phyloP scores from a whole-genome alignment of 768 basidiomycete species.

The Goffeauzyma gilvescens region DNA sequence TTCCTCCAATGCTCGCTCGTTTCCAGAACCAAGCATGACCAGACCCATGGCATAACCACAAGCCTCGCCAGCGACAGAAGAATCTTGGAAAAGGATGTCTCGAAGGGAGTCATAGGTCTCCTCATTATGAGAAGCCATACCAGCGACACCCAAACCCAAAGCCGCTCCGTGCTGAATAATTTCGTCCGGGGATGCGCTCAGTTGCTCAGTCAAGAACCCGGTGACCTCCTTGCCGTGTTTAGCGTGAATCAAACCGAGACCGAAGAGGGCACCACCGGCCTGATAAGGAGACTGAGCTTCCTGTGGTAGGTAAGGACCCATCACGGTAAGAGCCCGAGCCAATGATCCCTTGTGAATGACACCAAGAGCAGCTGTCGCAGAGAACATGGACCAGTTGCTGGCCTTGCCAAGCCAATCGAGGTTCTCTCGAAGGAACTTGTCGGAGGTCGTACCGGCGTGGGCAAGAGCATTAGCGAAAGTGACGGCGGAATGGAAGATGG shows the following conservation, averaged over 20 bases:
- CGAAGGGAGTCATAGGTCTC: slow-evolving; percentile 72
- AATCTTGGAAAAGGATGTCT: slow-evolving; percentile 73
- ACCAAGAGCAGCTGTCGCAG: slow-evolving; percentile 86
- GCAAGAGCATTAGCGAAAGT: slow-evolving; percentile 95
- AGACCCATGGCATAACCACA: slow-evolving; percentile 95
- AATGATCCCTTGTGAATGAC: slow-evolving; percentile 96
- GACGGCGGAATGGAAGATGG: slow-evolving; percentile 91
- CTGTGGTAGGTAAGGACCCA: slow-evolving; percentile 81
- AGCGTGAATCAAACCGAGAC: slow-evolving; percentile 82
- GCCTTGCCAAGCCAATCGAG: slow-evolving; percentile 90
- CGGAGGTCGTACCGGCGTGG: slow-evolving; percentile 93
- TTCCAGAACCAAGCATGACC: slow-evolving; percentile 89
- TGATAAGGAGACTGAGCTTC: slow-evolving; percentile 61
- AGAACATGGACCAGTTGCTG: slow-evolving; percentile 96
- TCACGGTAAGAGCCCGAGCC: slow-evolving; percentile 74
- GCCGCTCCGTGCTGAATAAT: slow-evolving; percentile 95
- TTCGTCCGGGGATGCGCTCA: slow-evolving; percentile 55
- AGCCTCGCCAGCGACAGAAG: slow-evolving; percentile 87
- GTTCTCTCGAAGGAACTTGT: slow-evolving; percentile 79
- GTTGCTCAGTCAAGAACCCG: slow-evolving; percentile 56
- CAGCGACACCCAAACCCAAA: slow-evolving; percentile 84
- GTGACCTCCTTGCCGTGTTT: slow-evolving; percentile 62
- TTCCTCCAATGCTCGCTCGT: slow-evolving; percentile 59
- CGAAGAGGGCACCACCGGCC: slow-evolving; percentile 91
- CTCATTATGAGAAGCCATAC: slow-evolving; percentile 73